phyloP scores from a whole-genome alignment of 345 rosid species.

The Aquilaria yunnanensis region DNA sequence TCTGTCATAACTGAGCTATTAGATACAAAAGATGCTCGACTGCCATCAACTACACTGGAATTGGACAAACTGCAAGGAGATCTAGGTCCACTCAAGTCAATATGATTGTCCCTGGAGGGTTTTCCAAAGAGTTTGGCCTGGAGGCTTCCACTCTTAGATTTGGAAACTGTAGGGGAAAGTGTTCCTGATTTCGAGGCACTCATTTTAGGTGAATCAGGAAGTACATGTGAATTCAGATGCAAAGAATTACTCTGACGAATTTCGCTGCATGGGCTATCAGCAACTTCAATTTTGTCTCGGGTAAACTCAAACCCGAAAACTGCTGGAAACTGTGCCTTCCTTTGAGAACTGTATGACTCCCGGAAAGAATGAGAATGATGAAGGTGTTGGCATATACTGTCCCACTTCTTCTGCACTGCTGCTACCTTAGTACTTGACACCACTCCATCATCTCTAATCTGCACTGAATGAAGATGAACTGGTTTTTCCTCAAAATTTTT shows the following conservation, averaged over 20 bases:
- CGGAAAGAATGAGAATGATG: conserved; percentile 23
- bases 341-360: conserved; percentile 12
- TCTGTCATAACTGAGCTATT: conserved; percentile 49
- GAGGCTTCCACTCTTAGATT: conserved; percentile 20
- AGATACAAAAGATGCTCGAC: conserved; percentile 39
- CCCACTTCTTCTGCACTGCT: conserved; percentile 40
- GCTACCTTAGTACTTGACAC: conserved; percentile 24
- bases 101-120: conserved; percentile 24
- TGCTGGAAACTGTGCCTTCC: conserved; percentile 23
- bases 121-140: conserved; percentile 29
- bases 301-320: conserved; percentile 26
- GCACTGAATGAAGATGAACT: conserved; percentile 51
- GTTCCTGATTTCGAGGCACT: conserved; percentile 12
- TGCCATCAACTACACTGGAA: conserved; percentile 32
- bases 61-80: conserved; percentile 37
- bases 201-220: conserved; percentile 21
- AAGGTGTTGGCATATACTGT: conserved; percentile 30
- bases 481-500: conserved; percentile 29
- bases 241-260: conserved; percentile 12
- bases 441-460: conserved; percentile 53
- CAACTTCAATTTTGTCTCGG: conserved; percentile 23
- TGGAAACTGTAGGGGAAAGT: conserved; percentile 17
- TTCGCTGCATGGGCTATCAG: conserved; percentile 17
- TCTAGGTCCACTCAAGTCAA: conserved; percentile 17
- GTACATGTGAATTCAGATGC: conserved; percentile 17